Evolutionary conservation across 352 stramenopile genomes (phyloP), one percentile per base, ranked within the genome.

Genomic region (Phytophthora tubulina): DNA sequence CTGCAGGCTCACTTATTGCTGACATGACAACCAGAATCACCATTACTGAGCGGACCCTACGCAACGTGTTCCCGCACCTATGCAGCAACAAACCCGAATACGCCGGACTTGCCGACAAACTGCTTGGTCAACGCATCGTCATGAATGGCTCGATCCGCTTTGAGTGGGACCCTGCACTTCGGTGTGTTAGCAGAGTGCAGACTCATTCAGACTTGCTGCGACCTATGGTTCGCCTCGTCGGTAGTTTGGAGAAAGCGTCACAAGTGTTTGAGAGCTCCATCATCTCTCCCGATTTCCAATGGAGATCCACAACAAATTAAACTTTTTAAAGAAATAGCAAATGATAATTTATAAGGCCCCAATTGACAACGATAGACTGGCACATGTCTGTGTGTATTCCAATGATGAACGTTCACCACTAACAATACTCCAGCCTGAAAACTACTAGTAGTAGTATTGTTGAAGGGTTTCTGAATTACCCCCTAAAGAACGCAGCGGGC

Each of bases 241-340:
- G 56, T 7, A 62, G 35, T 0, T 33, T 76, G 21, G 69, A 69
- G 4, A 38, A 44, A 6, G 57, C 59, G 6, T 59, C 55, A 1
- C 11, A 8, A 4, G 50, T 68, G 15, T 70, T 72, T 27, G n/a
- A 65, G 0, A 46, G 51, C 3, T 53, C 69, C 6, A 42, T 50
- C n/a, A 58, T 76, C 21, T 53, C 39, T 32, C 15, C 49, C 13
- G 49, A 30, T 14, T 68, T 68, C 42, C 49, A 59, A n/a, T 62
- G 53, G 60, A 36, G 45, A 5, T 33, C 32, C 8, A 46, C 21
- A 46, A 21, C 10, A 10, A 41, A 33, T 9, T 42, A 27, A 49
- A n/a, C n/a, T 57, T 21, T 27, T 1, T 27, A 27, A 1, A 27
- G 1, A 27, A 27, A 49, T 39, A 39, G 35, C 35, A 13, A 11